Evolutionary conservation across 2,329 filamentous ascomycete species (phyloP), one percentile per base, ranked within the genome.

Genomic region (Drechslerella stenobrocha): DNA sequence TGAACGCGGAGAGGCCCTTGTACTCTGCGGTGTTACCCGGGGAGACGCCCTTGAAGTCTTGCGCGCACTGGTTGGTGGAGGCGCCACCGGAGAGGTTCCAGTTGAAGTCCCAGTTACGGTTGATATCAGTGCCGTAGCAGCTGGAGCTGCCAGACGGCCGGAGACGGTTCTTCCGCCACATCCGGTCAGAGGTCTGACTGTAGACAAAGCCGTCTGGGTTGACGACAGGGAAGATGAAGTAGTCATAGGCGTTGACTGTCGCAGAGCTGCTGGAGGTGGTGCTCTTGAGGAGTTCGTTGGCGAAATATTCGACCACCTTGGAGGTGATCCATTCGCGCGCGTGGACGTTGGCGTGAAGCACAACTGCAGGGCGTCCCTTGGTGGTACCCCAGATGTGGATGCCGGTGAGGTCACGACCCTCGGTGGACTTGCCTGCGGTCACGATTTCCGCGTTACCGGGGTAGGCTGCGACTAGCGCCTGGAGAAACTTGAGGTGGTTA

Each of bases 151-250:
- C 76, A 3, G 73, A 72, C 67, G 81, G 78, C 1, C n/a, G n/a
- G n/a, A n/a, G n/a, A n/a, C 83, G 79, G 74, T 83, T 85, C 76
- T 85, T 85, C 69, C 83, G 82, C 84, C 84, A 86, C 52, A 86
- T 72, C 13, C 84, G 80, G 72, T 84, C 76, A 3, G 73, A 79
- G 1, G 78, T 81, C 72, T 85, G 82, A 0, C 81, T 80, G 75
- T 81, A 84, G 23, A 82, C 77, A 72, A 86, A 86, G 24, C 83
- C 82, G 57, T 85, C 83, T 0, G 83, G 82, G 72, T 86, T 86
- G 13, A 84, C 82, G 22, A 85, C 76, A 2, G 84, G 83, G 66
- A 86, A 79, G 70, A 87, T 80, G 74, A 85, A 86, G 70, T 85
- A 85, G 75, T 88, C 86, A 73, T 84, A 86, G 57, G 79, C 82